Percentiles rank a stretch among this genome's conserved stretches.
These are phyloP conservation scores for Russula emetica DNA, from an alignment of 768 basidiomycete genomes.

Conservation along the genomic window DNA sequence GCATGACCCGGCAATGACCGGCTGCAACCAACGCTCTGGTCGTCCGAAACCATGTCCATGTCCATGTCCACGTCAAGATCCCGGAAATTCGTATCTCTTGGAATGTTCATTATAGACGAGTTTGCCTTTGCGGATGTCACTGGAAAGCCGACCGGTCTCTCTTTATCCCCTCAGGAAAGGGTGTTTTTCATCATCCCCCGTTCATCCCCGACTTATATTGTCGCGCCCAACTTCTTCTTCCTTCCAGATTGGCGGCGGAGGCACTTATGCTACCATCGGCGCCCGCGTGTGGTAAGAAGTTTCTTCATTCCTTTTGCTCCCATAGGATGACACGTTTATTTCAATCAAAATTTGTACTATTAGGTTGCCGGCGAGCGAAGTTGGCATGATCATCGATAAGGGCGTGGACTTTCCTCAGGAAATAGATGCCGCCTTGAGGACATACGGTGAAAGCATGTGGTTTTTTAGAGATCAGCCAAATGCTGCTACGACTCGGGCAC, in stretches of 20 bases:
- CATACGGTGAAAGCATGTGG: slow-evolving; percentile 76
- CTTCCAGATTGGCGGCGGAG: slow-evolving; percentile 79
- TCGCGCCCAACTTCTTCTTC: background rate
- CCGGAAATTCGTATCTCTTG: slow-evolving; percentile 57
- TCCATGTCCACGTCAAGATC: too few relatives aligned
- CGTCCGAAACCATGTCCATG: too few relatives aligned
- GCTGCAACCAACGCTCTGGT: background rate
- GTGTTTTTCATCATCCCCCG: slow-evolving; percentile 31
- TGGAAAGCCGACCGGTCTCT: slow-evolving; percentile 48
- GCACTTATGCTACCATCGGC: slow-evolving; percentile 76
- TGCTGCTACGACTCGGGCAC: slow-evolving; percentile 60
- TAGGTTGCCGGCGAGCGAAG: slow-evolving; percentile 59
- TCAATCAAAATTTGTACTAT: background rate
- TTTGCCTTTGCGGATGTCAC: slow-evolving; percentile 58
- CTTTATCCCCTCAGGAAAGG: slow-evolving; percentile 45
- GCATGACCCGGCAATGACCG: background rate
- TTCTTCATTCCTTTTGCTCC: background rate
- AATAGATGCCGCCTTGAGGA: slow-evolving; percentile 51
- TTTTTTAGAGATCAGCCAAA: slow-evolving; percentile 57
- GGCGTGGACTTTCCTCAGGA: slow-evolving; percentile 68
- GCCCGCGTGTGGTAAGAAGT: slow-evolving; percentile 67
- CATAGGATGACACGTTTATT: too few relatives aligned
- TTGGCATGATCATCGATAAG: slow-evolving; percentile 84
- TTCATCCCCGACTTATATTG: slow-evolving; percentile 4
- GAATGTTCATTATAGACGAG: slow-evolving; percentile 89